Base-by-base conservation (phyloP, 805 yeast species). In the Saccharomycodes ludwigii region DNA sequence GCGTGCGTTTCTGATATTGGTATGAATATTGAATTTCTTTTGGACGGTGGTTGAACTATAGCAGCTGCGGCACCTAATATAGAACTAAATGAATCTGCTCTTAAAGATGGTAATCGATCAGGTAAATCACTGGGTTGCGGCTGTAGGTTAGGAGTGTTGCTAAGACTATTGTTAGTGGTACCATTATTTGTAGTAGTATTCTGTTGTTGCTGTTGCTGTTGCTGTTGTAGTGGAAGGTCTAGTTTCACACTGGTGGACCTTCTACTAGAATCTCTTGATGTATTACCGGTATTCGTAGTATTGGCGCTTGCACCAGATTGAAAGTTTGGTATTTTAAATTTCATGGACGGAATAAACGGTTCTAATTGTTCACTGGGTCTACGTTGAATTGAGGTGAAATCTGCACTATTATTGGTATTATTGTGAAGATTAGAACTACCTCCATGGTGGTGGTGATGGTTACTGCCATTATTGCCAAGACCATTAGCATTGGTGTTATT, bases 281-380 rank as follows among this genome's bases (percentile, higher is more conserved):
- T 32, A 39, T 41, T 21, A 22, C 39, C 23, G 21, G 6, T 25
- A 6, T 6, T 6, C 15, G 6, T 5, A 9, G 27, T 5, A 7
- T 18, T 22, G 34, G 33, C 11, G 36, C 34, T 22, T 35, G 21
- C 30, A 19, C 14, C 40, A 35, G 25, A 31, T 37, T 9, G 35
- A 18, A 44, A 42, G 6, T 46, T 37, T 4, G 50, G 47, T 1
- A 45, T 44, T 30, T 47, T 49, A 27, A 56, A 43, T 28, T 54
- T n/a, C n/a, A n/a, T 50, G 4, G 53, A 48, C 3, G 68, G 59
- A 30, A 59, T 53, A 40, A 66, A 67, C 1, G 70, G 66, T 33
- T 68, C 73, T 30, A 66, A 38, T 31, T 65, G 71, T 40, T 68
- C 73, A 29, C 69, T 59, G n/a, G 64, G 67, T 29, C 71, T 50